Evolutionary conservation across 805 yeast species (phyloP).

Genomic region (Myxozyma mucilagina): DNA sequence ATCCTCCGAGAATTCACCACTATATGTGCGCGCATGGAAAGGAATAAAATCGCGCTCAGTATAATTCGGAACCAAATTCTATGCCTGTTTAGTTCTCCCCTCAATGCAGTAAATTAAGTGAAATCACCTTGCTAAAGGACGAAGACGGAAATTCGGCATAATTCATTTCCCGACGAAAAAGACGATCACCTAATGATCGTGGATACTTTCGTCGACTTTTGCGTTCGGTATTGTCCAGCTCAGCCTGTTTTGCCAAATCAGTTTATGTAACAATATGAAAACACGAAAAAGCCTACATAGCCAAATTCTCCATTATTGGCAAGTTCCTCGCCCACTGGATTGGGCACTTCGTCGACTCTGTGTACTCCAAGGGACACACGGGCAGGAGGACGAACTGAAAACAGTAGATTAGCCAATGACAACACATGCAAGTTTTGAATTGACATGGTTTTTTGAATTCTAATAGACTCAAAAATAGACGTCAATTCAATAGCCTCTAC

Average conservation of each 20-base stretch:
- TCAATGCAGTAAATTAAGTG: background rate
- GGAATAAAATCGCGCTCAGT: conserved; percentile 6
- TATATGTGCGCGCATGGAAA: conserved; percentile 33
- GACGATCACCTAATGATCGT: conserved; percentile 18
- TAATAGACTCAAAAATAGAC: background rate
- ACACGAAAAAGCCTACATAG: conserved; percentile 7
- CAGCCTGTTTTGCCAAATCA: conserved; percentile 9
- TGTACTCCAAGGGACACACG: conserved; percentile 11
- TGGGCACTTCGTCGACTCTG: conserved; percentile 22
- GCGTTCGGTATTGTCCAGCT: conserved; percentile 11
- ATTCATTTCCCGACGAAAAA: conserved; percentile 27
- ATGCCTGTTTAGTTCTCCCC: background rate
- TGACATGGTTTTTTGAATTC: background rate
- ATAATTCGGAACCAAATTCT: conserved; percentile 26
- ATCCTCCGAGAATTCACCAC: conserved; percentile 38
- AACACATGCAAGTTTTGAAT: background rate
- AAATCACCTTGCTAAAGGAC: conserved; percentile 17
- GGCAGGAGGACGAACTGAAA: conserved; percentile 22
- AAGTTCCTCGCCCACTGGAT: conserved; percentile 25
- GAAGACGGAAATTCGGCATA: conserved; percentile 16
- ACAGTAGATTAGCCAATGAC: conserved; percentile 24
- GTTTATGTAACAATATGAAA: background rate
- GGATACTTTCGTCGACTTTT: conserved; percentile 26
- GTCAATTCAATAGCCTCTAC: background rate
- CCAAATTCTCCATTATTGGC: conserved; percentile 31